Evolutionary conservation across 1,284 basidiomycete species (phyloP).

Genomic region (Tranzscheliella williamsii): DNA sequence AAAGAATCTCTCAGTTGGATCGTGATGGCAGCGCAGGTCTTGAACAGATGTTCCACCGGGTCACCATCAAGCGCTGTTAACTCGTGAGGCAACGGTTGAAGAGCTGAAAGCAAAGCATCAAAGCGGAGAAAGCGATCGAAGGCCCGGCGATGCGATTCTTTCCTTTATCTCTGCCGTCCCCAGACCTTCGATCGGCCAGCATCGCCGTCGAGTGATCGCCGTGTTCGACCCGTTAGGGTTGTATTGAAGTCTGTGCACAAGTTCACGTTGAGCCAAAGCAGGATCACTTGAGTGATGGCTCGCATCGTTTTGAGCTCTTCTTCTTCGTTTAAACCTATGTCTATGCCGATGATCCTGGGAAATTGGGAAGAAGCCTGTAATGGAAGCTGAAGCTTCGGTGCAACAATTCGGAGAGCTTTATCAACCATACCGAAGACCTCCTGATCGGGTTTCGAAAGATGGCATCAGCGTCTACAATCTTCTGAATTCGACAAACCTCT

Average conservation of each 20-base stretch:
- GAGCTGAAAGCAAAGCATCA: constrained; percentile 5
- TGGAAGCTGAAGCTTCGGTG: constrained; percentile 1
- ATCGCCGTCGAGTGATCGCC: no score
- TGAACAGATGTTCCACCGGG: constrained; percentile 4
- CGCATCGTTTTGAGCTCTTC: constrained; percentile 23
- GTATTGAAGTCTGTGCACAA: not conserved
- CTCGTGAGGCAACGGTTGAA: no score
- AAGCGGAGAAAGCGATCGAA: constrained; percentile 3
- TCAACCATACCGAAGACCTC: constrained; percentile 16
- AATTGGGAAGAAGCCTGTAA: no score
- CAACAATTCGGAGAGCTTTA: no score
- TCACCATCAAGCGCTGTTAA: not conserved
- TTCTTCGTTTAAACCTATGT: not conserved
- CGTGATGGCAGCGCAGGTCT: constrained; percentile 4
- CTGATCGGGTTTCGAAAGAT: not conserved
- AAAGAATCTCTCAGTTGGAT: constrained; percentile 10
- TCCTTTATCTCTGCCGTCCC: not conserved
- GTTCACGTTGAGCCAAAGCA: constrained; percentile 15
- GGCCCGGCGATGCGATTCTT: not conserved
- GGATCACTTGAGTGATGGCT: constrained; percentile 6
- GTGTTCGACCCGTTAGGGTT: no score
- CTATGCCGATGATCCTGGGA: constrained; percentile 18
- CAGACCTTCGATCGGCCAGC: not conserved
- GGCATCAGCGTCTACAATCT: not conserved
- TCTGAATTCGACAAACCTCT: no score